Conservation (phyloP, 768 basidiomycete species). For the Suillus cothurnatus region DNA sequence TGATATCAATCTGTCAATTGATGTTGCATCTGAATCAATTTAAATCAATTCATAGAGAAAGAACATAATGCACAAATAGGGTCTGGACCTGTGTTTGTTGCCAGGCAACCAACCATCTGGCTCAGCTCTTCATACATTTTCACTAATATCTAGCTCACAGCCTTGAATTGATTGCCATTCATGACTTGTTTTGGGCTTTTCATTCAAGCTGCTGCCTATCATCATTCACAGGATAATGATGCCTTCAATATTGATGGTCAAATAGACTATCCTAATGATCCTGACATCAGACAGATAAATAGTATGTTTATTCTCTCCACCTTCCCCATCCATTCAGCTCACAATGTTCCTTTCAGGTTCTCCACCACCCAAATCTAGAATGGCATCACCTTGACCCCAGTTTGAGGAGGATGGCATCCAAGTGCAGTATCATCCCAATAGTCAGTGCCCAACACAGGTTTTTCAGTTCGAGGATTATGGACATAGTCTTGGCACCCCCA, state of each 20-base stretch:
- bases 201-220: background rate
- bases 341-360: background rate
- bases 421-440: slow-evolving; percentile 25
- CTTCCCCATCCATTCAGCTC: background rate
- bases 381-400: too few relatives aligned
- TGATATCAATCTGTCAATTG: background rate
- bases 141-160: background rate
- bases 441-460: slow-evolving; percentile 9
- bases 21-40: background rate
- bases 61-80: background rate
- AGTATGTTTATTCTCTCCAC: background rate
- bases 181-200: too few relatives aligned
- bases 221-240: background rate
- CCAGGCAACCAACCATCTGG: background rate
- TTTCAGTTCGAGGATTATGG: slow-evolving; percentile 21
- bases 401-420: slow-evolving; percentile 22
- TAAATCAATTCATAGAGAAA: background rate
- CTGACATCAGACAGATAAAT: background rate
- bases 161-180: background rate
- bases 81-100: background rate
- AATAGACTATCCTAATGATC: background rate
- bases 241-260: background rate
- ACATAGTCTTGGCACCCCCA: background rate
- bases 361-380: background rate
- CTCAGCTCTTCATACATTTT: background rate